Conservation (phyloP, 78 protist species). For the Cavenderia fasciculata region DNA sequence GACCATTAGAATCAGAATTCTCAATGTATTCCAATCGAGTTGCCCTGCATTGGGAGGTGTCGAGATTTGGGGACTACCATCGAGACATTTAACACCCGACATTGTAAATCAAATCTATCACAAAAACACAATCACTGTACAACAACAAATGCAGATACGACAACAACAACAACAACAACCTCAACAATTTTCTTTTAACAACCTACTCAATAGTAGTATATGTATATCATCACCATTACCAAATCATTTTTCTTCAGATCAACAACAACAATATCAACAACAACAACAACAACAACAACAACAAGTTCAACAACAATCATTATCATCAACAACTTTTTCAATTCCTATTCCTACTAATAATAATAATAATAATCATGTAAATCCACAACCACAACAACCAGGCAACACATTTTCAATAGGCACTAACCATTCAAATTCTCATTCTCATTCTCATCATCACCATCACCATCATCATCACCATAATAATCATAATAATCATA, state of each 20-base stretch:
- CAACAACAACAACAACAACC: not conserved
- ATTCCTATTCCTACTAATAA: not conserved
- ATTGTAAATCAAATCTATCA: conserved; percentile 8
- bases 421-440: not conserved
- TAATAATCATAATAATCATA: no score
- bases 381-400: not conserved
- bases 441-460: not conserved
- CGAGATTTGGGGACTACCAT: conserved; percentile 66
- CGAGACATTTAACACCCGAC: not conserved
- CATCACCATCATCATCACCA: no score
- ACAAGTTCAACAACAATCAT: not conserved
- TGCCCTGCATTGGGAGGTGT: conserved; percentile 61
- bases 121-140: not conserved
- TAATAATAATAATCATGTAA: not conserved
- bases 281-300: not conserved
- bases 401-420: not conserved
- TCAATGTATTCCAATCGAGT: conserved; percentile 30
- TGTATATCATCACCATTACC: no score
- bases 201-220: no score
- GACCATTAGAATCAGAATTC: conserved; percentile 41
- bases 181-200: not conserved
- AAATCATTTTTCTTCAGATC: not conserved
- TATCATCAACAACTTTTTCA: not conserved
- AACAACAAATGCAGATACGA: not conserved
- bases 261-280: not conserved